phyloP scores from a whole-genome alignment of 352 stramenopile species.

The Globisporangium mamillatum region DNA sequence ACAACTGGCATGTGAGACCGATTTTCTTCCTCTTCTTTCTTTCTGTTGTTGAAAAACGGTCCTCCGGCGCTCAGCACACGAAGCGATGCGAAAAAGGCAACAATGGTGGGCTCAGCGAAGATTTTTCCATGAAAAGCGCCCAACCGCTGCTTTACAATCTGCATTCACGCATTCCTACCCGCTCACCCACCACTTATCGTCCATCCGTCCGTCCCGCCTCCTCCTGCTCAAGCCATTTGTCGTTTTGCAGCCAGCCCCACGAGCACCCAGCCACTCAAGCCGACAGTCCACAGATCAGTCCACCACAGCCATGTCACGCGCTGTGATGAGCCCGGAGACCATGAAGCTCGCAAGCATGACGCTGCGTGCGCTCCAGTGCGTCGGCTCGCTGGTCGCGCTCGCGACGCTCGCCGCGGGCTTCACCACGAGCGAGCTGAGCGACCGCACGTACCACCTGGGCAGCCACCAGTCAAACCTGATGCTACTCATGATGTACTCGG shows the following conservation, averaged over 20 bases:
- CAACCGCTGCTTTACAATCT: background rate
- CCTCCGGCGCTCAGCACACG: background rate
- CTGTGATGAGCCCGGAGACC: conserved; percentile 26
- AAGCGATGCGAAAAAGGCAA: background rate
- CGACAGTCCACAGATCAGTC: background rate
- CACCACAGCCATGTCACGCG: background rate
- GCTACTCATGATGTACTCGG: conserved; percentile 24
- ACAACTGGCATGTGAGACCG: background rate
- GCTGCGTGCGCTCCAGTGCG: conserved; percentile 29
- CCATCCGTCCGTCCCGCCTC: background rate
- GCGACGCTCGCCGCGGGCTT: conserved; percentile 12
- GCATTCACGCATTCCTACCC: background rate
- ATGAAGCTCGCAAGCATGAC: conserved; percentile 24
- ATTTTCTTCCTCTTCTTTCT: background rate
- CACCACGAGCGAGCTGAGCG: conserved; percentile 7
- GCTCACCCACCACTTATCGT: background rate
- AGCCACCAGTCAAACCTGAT: conserved; percentile 23
- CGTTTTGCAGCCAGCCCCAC: background rate
- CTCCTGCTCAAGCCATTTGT: background rate
- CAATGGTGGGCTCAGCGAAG: background rate
- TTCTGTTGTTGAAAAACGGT: background rate
- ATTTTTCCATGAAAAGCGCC: background rate
- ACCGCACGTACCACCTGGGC: conserved; percentile 13
- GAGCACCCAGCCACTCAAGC: background rate
- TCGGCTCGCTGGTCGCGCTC: conserved; percentile 28